phyloP scores from a whole-genome alignment of 2,329 filamentous ascomycete species.

The Dactylellina sp. region DNA sequence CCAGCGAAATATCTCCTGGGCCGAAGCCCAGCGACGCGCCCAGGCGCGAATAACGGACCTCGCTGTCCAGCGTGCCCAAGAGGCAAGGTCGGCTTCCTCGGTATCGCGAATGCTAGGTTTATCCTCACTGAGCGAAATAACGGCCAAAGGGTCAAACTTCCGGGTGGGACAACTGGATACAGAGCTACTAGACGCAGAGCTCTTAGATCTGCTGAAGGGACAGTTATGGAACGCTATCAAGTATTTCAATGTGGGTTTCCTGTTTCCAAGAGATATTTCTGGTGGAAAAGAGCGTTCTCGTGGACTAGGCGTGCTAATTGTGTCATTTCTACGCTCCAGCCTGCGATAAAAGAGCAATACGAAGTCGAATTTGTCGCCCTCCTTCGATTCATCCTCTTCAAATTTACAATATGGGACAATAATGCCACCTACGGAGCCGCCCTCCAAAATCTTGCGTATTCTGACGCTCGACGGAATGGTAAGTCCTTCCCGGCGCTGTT shows the following conservation, averaged over 20 bases:
- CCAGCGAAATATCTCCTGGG: constrained; percentile 58
- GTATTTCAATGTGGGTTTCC: constrained; percentile 75
- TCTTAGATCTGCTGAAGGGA: constrained; percentile 83
- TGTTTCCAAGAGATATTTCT: background rate
- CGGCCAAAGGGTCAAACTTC: constrained; percentile 77
- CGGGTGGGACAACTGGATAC: constrained; percentile 96
- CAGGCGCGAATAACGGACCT: constrained; percentile 59
- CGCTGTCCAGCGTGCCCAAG: constrained; percentile 57
- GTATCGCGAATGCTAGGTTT: constrained; percentile 49
- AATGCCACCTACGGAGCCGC: constrained; percentile 94
- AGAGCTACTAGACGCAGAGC: constrained; percentile 91
- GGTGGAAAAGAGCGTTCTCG: constrained; percentile 4
- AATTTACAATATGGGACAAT: constrained; percentile 96
- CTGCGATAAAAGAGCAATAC: constrained; percentile 59
- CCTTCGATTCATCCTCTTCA: constrained; percentile 85
- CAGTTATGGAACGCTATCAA: constrained; percentile 90
- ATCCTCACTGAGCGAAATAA: constrained; percentile 45
- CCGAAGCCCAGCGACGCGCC: constrained; percentile 59
- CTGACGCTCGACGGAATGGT: constrained; percentile 76
- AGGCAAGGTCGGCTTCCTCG: constrained; percentile 45
- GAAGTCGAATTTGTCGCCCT: constrained; percentile 78
- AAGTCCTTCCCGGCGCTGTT: background rate
- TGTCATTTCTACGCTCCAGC: constrained; percentile 27
- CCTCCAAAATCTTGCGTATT: constrained; percentile 89
- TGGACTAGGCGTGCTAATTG: constrained; percentile 12